phyloP scores from a whole-genome alignment of 768 basidiomycete genomes.

The Trametes cingulata region DNA sequence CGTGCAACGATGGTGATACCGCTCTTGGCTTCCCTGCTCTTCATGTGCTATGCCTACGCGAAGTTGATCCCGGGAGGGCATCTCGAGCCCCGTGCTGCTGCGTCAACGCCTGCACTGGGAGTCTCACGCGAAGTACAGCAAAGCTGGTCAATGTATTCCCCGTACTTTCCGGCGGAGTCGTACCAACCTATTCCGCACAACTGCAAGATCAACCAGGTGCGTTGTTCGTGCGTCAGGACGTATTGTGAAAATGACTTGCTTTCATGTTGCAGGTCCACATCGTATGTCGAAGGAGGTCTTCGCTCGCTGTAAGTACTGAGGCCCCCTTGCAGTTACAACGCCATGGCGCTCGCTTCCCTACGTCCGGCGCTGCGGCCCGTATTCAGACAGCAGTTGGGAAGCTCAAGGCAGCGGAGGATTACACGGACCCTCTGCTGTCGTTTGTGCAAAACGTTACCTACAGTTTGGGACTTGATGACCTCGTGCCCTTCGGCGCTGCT shows the following conservation, averaged over 20 bases:
- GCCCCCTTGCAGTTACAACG: conserved; percentile 59
- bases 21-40: neutral
- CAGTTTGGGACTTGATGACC: conserved; percentile 52
- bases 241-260: neutral
- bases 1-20: neutral
- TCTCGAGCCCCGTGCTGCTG: neutral
- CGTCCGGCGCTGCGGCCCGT: conserved; percentile 41
- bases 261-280: conserved; percentile 50
- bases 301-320: neutral
- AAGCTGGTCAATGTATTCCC: conserved; percentile 63
- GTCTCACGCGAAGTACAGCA: conserved; percentile 22
- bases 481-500: conserved; percentile 65
- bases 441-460: conserved; percentile 64
- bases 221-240: neutral
- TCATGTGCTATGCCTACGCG: conserved; percentile 12
- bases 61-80: neutral
- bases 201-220: conserved; percentile 40
- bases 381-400: conserved; percentile 54
- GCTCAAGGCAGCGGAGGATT: conserved; percentile 47
- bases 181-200: conserved; percentile 48
- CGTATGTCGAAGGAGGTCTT: conserved; percentile 37
- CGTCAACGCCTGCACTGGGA: conserved; percentile 1
- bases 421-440: conserved; percentile 45
- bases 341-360: conserved; percentile 81
- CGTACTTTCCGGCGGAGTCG: conserved; percentile 49